These are phyloP conservation scores for Aureobasidium sp. DNA, from an alignment of 2,329 filamentous ascomycete species.

Conservation along the genomic window DNA sequence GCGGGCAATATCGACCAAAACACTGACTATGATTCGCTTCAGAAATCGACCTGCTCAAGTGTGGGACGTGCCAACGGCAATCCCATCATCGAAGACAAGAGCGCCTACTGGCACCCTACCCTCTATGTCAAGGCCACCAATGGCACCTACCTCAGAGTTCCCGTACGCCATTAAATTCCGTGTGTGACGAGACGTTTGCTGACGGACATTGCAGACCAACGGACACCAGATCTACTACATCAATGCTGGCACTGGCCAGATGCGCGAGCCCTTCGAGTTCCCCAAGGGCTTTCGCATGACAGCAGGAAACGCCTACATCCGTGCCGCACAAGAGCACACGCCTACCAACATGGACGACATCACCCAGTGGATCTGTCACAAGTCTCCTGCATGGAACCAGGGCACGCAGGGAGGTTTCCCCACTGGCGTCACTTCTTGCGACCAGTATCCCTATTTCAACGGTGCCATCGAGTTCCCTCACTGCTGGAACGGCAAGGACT, in stretches of 20 bases:
- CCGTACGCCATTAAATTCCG: neutral
- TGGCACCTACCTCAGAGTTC: constrained; percentile 53
- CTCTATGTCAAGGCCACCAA: constrained; percentile 61
- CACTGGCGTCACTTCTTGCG: constrained; percentile 63
- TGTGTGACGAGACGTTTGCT: neutral
- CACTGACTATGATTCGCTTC: constrained; percentile 54
- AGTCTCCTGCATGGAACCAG: constrained; percentile 45
- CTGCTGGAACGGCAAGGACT: constrained; percentile 66
- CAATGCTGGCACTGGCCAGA: constrained; percentile 42
- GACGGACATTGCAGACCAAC: constrained; percentile 28
- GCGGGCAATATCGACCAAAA: constrained; percentile 59
- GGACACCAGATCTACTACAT: constrained; percentile 73
- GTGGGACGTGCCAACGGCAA: constrained; percentile 23
- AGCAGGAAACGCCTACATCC: constrained; percentile 54
- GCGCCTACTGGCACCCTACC: constrained; percentile 70
- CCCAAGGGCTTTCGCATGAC: constrained; percentile 66
- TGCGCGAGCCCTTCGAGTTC: constrained; percentile 63
- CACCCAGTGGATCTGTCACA: constrained; percentile 48
- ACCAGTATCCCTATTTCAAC: constrained; percentile 48
- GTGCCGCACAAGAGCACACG: constrained; percentile 44
- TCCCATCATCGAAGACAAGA: constrained; percentile 53
- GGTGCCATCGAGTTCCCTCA: constrained; percentile 65
- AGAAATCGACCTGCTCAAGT: constrained; percentile 48
- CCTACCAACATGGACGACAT: constrained; percentile 25
- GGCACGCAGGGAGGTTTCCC: constrained; percentile 44